phyloP scores from a whole-genome alignment of 805 yeast species.

The Kodamaea leandrae region DNA sequence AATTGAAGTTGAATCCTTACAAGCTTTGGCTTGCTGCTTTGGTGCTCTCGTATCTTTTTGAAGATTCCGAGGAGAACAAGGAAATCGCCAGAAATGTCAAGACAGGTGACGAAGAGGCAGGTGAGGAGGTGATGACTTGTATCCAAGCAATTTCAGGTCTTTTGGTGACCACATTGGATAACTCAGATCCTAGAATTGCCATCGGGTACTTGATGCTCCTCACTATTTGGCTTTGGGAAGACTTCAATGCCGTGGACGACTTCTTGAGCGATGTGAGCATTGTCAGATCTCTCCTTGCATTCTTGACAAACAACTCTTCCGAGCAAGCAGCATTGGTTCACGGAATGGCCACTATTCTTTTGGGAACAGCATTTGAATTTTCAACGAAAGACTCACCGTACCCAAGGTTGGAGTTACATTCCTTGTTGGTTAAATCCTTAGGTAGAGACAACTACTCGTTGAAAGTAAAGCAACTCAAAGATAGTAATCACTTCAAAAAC shows the following conservation, averaged over 20 bases:
- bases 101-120: constrained; percentile 56
- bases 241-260: constrained; percentile 68
- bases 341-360: constrained; percentile 66
- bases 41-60: constrained; percentile 60
- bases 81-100: constrained; percentile 46
- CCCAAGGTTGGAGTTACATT: constrained; percentile 56
- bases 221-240: constrained; percentile 75
- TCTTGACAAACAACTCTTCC: constrained; percentile 48
- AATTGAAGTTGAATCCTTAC: constrained; percentile 73
- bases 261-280: constrained; percentile 66
- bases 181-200: constrained; percentile 68
- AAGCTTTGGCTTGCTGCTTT: constrained; percentile 79
- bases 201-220: constrained; percentile 76
- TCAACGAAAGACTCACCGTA: constrained; percentile 59
- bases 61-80: constrained; percentile 50
- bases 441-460: constrained; percentile 79
- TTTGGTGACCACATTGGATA: constrained; percentile 59
- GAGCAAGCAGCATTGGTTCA: constrained; percentile 56
- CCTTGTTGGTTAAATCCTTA: constrained; percentile 63
- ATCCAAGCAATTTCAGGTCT: constrained; percentile 79
- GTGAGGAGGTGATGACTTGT: constrained; percentile 67
- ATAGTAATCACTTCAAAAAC: constrained; percentile 51
- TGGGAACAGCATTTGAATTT: constrained; percentile 83
- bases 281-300: constrained; percentile 67
- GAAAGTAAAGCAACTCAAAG: constrained; percentile 70